These are phyloP conservation scores for Tripterygium wilfordii DNA, from an alignment of 177 flowering plant genomes.

Conservation along the genomic window DNA sequence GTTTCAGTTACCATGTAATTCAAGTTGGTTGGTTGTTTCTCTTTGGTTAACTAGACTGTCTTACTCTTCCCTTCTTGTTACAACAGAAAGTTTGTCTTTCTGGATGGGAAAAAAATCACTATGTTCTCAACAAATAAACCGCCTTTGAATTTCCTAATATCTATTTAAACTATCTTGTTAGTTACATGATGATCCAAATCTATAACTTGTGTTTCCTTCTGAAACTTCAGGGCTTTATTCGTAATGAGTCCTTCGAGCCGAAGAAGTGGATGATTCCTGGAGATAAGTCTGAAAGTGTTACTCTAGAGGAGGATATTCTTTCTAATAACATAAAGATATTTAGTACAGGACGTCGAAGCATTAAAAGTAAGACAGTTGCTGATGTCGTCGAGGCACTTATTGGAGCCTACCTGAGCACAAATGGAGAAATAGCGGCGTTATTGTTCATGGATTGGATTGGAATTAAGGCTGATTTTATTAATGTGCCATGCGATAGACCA, in stretches of 20 bases:
- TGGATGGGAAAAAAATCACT: no score
- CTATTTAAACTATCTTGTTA: no score
- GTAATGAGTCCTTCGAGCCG: slow-evolving; percentile 58
- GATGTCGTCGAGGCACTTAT: slow-evolving; percentile 76
- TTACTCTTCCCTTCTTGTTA: no score
- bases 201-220: no score
- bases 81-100: no score
- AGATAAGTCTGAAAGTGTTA: slow-evolving; percentile 16
- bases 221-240: slow-evolving; percentile 72
- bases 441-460: slow-evolving; percentile 79
- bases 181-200: slow-evolving; percentile 36
- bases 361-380: slow-evolving; percentile 53
- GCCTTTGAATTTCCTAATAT: no score
- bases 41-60: no score
- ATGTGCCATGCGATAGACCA: slow-evolving; percentile 27
- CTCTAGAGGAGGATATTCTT: slow-evolving; percentile 27
- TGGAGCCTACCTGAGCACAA: slow-evolving; percentile 57
- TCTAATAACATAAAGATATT: slow-evolving; percentile 22
- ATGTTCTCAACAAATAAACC: no score
- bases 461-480: slow-evolving; percentile 39
- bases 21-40: no score
- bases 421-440: slow-evolving; percentile 59
- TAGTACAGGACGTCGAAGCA: slow-evolving; percentile 22
- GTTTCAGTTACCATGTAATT: no score
- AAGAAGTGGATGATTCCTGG: slow-evolving; percentile 69